Evolutionary conservation across 768 basidiomycete species (phyloP).

Genomic region (Sarcodon sp.): DNA sequence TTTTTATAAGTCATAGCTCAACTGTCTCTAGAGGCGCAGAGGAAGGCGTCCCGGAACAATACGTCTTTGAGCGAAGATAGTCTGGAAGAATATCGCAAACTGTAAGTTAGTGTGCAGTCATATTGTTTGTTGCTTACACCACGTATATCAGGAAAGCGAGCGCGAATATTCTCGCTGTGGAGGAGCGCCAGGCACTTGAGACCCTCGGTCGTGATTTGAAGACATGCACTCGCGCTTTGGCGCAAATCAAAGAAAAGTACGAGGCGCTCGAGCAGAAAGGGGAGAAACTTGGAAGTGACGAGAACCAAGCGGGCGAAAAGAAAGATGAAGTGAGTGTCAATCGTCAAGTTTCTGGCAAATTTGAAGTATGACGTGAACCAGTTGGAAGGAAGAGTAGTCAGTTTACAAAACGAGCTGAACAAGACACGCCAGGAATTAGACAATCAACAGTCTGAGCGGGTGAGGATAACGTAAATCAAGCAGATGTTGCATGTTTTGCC

Average conservation of each 20-base stretch:
- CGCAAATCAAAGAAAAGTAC: conserved; percentile 56
- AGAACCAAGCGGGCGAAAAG: conserved; percentile 29
- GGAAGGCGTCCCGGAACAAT: conserved; percentile 59
- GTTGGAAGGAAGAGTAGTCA: conserved; percentile 49
- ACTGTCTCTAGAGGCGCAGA: conserved; percentile 48
- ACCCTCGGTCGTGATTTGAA: conserved; percentile 76
- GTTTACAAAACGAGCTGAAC: conserved; percentile 47
- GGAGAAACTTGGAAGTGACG: conserved; percentile 42
- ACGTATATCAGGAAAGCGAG: conserved; percentile 48
- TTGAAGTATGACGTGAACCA: conserved; percentile 11
- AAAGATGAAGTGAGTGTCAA: conserved; percentile 41
- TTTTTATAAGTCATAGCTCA: background rate
- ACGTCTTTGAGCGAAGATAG: conserved; percentile 73
- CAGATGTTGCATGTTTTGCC: background rate
- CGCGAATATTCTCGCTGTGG: conserved; percentile 69
- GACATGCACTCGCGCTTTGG: conserved; percentile 46
- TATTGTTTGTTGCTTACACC: conserved; percentile 7
- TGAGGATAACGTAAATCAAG: conserved; percentile 53
- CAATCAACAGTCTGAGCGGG: conserved; percentile 74
- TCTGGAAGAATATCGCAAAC: conserved; percentile 73
- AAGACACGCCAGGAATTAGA: conserved; percentile 67
- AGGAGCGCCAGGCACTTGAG: conserved; percentile 81
- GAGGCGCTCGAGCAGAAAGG: conserved; percentile 50
- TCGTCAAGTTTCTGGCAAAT: background rate
- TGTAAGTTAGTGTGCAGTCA: conserved; percentile 33